Evolutionary conservation across 495 filamentous ascomycete species (phyloP), one percentile per base, ranked within the genome.

Genomic region (Trichodelitschia bisporula): DNA sequence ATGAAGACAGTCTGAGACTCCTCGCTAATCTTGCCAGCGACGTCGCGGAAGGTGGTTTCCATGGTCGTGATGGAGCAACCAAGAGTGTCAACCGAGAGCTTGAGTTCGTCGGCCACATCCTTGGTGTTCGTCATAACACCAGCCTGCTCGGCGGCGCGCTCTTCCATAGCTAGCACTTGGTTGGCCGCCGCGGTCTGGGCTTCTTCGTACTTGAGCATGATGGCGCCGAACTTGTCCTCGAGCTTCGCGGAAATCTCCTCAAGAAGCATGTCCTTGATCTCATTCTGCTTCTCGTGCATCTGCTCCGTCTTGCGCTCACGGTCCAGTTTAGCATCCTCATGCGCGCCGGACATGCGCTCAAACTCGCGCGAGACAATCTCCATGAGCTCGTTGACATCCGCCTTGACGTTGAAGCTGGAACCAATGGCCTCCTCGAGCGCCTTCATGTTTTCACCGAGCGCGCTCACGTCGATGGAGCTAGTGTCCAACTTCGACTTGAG

Each of bases 1-100:
- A 61, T 62, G 41, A 83, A 76, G 26, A 91, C 75, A 0, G 72
- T 73, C 54, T 78, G 78, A 3, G 77, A 78, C 19, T 86, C 77
- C 34, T 71, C 72, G 26, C 72, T 63, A 57, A 83, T 70, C 36
- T 78, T 78, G 46, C 90, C 78, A 23, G 77, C 66, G 0, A 69
- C 69, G 20, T 89, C 77, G n/a, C 68, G 77, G 33, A 90, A 44
- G 0, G 43, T 36, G 13, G 37, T 30, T 9, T 40, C 35, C 29
- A 54, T 40, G 3, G 36, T 35, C 8, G 47, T 45, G 15, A 55
- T 64, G 16, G 69, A 67, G n/a, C 66, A 61, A 11, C 78, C 75
- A 40, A 93, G 74, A 6, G 74, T 73, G 35, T 90, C 79, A 37
- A 89, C 70, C 3, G 83, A 65, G 2, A 74, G 49, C 41, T 69